phyloP scores from a whole-genome alignment of 306 rosid genomes.

The Astragalus glycyphyllos region DNA sequence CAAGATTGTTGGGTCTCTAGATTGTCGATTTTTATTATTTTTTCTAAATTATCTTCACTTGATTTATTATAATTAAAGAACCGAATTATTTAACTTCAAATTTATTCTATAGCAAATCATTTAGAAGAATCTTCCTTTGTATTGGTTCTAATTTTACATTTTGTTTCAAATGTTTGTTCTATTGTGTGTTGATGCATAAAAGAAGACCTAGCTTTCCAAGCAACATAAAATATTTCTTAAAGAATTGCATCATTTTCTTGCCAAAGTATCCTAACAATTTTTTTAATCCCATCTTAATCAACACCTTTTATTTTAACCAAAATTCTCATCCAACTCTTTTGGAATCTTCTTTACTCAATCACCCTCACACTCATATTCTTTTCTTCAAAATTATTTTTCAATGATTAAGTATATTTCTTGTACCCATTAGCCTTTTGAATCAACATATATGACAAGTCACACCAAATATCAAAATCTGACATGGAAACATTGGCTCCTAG shows the following conservation, averaged over 20 bases:
- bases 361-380: constrained; percentile 40
- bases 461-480: constrained; percentile 36
- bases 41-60: too few species aligned
- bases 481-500: constrained; percentile 31
- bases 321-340: constrained; percentile 33
- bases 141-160: constrained; percentile 32
- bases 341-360: constrained; percentile 48
- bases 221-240: constrained; percentile 40
- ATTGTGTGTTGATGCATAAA: constrained; percentile 2
- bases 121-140: constrained; percentile 35
- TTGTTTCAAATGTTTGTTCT: constrained; percentile 29
- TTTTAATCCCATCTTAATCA: constrained; percentile 43
- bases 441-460: constrained; percentile 33
- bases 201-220: constrained; percentile 42
- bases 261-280: constrained; percentile 22
- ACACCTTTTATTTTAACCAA: constrained; percentile 44
- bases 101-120: too few species aligned
- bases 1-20: too few species aligned
- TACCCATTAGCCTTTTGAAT: background rate
- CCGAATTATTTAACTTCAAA: too few species aligned
- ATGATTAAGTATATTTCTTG: constrained; percentile 40
- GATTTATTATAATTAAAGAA: too few species aligned
- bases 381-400: constrained; percentile 43
- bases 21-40: too few species aligned
- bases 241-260: constrained; percentile 38